A percentile compares a stretch with the other conserved stretches of the same genome.
These are phyloP conservation scores for Paramecium primaurelia DNA, from an alignment of 73 alveolate genomes.

Conservation along the genomic window DNA sequence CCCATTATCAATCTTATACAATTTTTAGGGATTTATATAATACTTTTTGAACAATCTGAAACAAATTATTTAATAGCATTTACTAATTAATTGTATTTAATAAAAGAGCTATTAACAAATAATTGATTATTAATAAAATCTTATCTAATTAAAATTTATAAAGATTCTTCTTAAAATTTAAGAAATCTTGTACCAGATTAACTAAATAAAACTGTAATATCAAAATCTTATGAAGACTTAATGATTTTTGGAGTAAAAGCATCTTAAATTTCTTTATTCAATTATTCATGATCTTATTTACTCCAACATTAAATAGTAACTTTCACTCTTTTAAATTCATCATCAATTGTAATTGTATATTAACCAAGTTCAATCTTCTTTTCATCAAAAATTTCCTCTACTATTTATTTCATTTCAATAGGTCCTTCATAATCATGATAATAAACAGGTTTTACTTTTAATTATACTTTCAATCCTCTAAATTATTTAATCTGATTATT, in stretches of 20 bases:
- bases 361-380: neutral
- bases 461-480: neutral
- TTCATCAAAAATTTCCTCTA: constrained; percentile 2
- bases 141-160: neutral
- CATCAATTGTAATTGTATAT: neutral
- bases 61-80: neutral
- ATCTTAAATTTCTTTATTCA: neutral
- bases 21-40: neutral
- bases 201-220: neutral
- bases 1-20: constrained; percentile 4
- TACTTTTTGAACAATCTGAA: neutral
- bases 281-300: neutral
- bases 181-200: neutral
- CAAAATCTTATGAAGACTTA: neutral
- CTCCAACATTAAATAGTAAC: neutral
- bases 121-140: constrained; percentile 23
- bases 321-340: neutral
- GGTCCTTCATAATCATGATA: constrained; percentile 31
- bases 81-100: neutral
- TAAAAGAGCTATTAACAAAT: neutral
- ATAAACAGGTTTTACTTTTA: neutral
- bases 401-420: constrained; percentile 14
- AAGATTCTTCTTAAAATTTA: neutral
- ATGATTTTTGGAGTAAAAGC: neutral
- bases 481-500: neutral